Percentiles rank a stretch among this genome's conserved stretches.
Conservation (phyloP, 495 filamentous ascomycete genomes). For the Penicillium silybi region DNA sequence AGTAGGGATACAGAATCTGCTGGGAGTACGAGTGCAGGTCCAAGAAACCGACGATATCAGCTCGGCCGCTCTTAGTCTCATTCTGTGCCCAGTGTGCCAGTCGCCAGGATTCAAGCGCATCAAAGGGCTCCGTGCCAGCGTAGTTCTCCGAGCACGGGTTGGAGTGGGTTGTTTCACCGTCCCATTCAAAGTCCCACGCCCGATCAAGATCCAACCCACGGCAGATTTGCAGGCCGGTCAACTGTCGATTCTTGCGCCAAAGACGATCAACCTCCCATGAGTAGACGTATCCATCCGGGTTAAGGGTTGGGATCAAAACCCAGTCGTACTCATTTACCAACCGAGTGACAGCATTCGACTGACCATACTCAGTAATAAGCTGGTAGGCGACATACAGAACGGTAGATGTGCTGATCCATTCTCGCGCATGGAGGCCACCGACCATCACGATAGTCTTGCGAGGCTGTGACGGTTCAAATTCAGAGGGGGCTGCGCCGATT, state of each 20-base stretch:
- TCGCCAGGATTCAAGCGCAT: slow-evolving; percentile 70
- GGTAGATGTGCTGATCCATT: slow-evolving; percentile 93
- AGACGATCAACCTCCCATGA: slow-evolving; percentile 88
- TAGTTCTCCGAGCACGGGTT: slow-evolving; percentile 94
- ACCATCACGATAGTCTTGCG: slow-evolving; percentile 79
- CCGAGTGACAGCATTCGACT: slow-evolving; percentile 60
- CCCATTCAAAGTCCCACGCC: slow-evolving; percentile 80
- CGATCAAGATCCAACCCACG: slow-evolving; percentile 87
- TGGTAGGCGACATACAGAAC: slow-evolving; percentile 89
- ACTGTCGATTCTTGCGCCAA: slow-evolving; percentile 93
- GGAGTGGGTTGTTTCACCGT: slow-evolving; percentile 56
- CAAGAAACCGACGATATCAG: slow-evolving; percentile 74
- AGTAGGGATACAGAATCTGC: slow-evolving; percentile 89
- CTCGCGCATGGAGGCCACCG: slow-evolving; percentile 84
- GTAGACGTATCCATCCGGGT: slow-evolving; percentile 92
- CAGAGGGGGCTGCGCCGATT: slow-evolving; percentile 59
- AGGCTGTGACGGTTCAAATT: slow-evolving; percentile 34
- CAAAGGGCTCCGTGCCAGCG: slow-evolving; percentile 78
- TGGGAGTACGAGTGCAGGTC: slow-evolving; percentile 97
- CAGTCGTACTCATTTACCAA: slow-evolving; percentile 80
- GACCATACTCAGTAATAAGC: slow-evolving; percentile 78
- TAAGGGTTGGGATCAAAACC: slow-evolving; percentile 84
- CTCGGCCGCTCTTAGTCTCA: slow-evolving; percentile 66
- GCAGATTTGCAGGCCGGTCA: slow-evolving; percentile 77
- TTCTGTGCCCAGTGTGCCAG: slow-evolving; percentile 85